Evolutionary conservation across 2,329 filamentous ascomycete genomes (phyloP), one percentile per base, ranked within the genome.

Genomic region (Lachnellula hyalina): DNA sequence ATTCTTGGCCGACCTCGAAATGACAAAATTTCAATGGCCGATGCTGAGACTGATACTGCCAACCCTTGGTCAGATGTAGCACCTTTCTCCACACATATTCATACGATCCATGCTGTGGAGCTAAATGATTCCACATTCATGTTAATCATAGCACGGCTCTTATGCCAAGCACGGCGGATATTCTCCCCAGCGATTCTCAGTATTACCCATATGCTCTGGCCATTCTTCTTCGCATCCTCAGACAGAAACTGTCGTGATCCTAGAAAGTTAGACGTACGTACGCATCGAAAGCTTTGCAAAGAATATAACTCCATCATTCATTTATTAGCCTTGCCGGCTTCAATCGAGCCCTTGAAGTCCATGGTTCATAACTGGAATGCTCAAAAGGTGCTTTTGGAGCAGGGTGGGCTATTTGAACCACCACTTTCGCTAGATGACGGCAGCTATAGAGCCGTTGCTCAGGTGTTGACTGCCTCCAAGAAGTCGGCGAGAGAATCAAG

Each of bases 311-410:
- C 61, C 23, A 66, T 73, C 2, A 63, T 81, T 5, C 56, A 55
- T 21, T 60, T 67, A 5, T 70, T 80, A 19, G 70, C 69, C 23
- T 63, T 63, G 48, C 70, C 71, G 15, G 65, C 75, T 3, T 59
- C 63, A 0, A 57, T 65, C 19, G 55, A 68, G 2, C 71, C 74
- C 0, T 59, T 74, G 21, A 52, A 58, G 4, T 71, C 75, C 38
- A 74, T 74, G 67, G 65, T 67, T 4, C 72, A 76, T 66, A 80
- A 78, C 58, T 86, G 83, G 83, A 73, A 78, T 52, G 81, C 81
- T 0, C 80, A 85, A 58, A 77, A 74, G 47, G 68, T 74, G 5
- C 70, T 86, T 28, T 67, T 86, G 23, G 71, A 73, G 17, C 72
- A 79, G 64, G 83, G 81, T 0, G 74, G 76, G 23, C 67, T 68